phyloP scores from a whole-genome alignment of 345 rosid species.

The Salix suchowensis region DNA sequence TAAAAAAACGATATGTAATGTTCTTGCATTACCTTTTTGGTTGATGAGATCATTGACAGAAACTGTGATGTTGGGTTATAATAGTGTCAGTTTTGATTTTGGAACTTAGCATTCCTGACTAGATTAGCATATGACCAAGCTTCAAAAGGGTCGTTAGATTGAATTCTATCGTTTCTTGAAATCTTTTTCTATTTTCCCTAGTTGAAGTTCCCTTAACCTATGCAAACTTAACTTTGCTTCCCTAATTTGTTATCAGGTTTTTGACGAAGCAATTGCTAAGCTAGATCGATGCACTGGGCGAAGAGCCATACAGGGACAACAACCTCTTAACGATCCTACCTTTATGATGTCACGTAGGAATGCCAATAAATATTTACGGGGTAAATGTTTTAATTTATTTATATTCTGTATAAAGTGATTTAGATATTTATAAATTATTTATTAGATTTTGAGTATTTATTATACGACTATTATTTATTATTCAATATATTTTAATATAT shows the following conservation, averaged over 20 bases:
- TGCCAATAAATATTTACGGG: no score
- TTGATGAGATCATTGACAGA: background rate
- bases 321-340: no score
- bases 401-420: no score
- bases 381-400: no score
- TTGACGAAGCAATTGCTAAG: no score
- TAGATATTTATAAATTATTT: no score
- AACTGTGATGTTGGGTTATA: background rate
- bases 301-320: no score
- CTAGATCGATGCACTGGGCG: no score
- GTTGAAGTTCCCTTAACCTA: background rate
- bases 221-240: background rate
- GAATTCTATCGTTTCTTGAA: background rate
- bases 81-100: background rate
- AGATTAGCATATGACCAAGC: background rate
- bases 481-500: no score
- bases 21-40: background rate
- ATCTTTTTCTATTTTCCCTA: background rate
- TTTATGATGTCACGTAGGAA: no score
- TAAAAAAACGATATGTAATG: background rate
- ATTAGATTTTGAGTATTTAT: no score
- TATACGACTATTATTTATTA: no score
- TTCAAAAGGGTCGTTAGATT: background rate
- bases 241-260: background rate
- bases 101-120: background rate